A percentile compares a stretch with the other conserved stretches of the same genome.
Evolutionary conservation across 192 early-diverging fungal species (phyloP).

Genomic region (Rhizoclosmatium sp.): DNA sequence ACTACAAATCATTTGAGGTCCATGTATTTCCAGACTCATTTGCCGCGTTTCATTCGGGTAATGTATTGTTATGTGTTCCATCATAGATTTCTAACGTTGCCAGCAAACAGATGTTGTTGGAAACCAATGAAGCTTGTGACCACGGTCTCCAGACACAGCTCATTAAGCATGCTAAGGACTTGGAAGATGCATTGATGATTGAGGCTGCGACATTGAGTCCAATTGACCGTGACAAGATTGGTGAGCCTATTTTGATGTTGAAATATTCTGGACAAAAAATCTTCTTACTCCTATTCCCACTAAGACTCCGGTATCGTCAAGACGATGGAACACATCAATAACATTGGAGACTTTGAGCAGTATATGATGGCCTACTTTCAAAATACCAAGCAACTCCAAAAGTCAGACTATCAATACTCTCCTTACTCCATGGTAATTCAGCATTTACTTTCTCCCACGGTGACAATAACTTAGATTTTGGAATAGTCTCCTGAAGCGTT

Average conservation of each 20-base stretch:
- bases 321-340: conserved; percentile 51
- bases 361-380: conserved; percentile 45
- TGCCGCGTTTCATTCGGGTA: conserved; percentile 85
- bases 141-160: conserved; percentile 74
- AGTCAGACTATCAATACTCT: conserved; percentile 50
- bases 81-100: neutral
- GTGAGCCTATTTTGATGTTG: neutral
- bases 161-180: conserved; percentile 50
- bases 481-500: conserved; percentile 60
- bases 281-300: neutral
- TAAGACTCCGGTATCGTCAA: conserved; percentile 42
- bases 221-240: conserved; percentile 42
- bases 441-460: conserved; percentile 2
- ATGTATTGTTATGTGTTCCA: neutral
- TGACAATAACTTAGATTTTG: neutral
- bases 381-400: conserved; percentile 42
- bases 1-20: conserved; percentile 77
- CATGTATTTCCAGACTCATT: conserved; percentile 79
- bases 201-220: conserved; percentile 77
- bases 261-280: neutral
- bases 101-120: conserved; percentile 64
- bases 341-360: conserved; percentile 52
- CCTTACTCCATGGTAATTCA: conserved; percentile 40
- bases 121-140: conserved; percentile 85
- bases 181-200: conserved; percentile 76